Conservation (phyloP, 371 early-diverging fungal species). For the Fennellomyces sp. region DNA sequence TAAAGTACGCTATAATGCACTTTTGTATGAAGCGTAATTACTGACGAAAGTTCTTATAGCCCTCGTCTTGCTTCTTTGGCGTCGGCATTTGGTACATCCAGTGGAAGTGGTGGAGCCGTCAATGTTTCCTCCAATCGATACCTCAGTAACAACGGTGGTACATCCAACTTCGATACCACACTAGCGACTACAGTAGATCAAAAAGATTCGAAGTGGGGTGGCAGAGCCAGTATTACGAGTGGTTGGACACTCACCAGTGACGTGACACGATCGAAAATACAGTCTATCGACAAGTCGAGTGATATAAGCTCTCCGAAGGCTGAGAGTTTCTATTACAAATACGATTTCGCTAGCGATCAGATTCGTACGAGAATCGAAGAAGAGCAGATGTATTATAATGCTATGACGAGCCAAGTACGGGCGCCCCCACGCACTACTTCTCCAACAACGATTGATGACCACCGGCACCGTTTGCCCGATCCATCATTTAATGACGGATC, state of each 20-base stretch:
- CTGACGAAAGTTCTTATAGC: not conserved
- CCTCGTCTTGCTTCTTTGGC: slow-evolving; percentile 10
- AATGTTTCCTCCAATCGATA: not conserved
- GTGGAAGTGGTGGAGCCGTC: not conserved
- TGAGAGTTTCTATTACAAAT: not conserved
- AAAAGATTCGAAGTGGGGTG: not conserved
- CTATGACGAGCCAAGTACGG: slow-evolving; percentile 22
- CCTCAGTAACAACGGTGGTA: not conserved
- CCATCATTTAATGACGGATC: not conserved
- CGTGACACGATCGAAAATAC: not conserved
- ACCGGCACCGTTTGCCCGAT: slow-evolving; percentile 7
- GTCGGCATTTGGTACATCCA: slow-evolving; percentile 7
- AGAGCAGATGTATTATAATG: slow-evolving; percentile 33
- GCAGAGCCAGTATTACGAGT: not conserved
- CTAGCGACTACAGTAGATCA: not conserved
- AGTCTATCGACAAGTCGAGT: not conserved
- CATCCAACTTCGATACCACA: not conserved
- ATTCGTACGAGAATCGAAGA: slow-evolving; percentile 23
- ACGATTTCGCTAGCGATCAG: not conserved
- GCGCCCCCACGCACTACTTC: slow-evolving; percentile 18
- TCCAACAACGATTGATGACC: slow-evolving; percentile 1
- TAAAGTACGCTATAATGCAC: slow-evolving; percentile 37
- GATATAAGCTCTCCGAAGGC: not conserved
- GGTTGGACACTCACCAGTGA: not conserved
- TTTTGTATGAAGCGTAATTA: not conserved